These are phyloP conservation scores for Adansonia madagascariensis DNA, from an alignment of 441 rosid genomes.

Conservation along the genomic window DNA sequence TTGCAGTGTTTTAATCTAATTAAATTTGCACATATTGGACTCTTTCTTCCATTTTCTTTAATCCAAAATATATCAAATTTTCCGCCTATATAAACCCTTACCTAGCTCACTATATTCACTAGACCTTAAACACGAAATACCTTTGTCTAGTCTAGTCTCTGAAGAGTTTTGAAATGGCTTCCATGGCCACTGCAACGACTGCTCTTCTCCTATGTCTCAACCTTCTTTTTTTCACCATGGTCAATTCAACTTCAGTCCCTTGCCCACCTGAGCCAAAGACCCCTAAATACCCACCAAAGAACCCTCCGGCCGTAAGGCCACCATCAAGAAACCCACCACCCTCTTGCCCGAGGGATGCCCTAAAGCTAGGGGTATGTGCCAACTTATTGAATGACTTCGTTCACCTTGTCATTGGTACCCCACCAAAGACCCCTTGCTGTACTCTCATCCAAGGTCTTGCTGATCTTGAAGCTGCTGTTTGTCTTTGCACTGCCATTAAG, in stretches of 20 bases:
- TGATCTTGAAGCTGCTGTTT: constrained; percentile 53
- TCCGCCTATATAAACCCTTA: too few species aligned
- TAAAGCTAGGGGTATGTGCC: constrained; percentile 51
- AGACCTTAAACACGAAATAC: not conserved
- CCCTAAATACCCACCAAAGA: constrained; percentile 19
- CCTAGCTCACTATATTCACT: constrained; percentile 2
- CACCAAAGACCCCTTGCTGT: constrained; percentile 46
- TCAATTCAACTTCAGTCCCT: constrained; percentile 37
- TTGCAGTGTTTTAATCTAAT: too few species aligned
- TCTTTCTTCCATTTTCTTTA: too few species aligned
- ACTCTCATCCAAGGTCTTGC: constrained; percentile 41
- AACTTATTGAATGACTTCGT: constrained; percentile 35
- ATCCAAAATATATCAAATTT: too few species aligned
- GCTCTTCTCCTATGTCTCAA: constrained; percentile 41
- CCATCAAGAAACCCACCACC: constrained; percentile 1
- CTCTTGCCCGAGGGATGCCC: constrained; percentile 46
- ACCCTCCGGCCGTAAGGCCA: constrained; percentile 26
- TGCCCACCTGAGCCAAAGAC: constrained; percentile 39
- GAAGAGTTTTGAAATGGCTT: constrained; percentile 36
- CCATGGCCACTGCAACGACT: constrained; percentile 36
- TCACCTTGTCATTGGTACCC: constrained; percentile 40
- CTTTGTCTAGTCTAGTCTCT: not conserved
- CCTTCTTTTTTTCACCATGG: constrained; percentile 43
- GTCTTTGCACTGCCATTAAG: constrained; percentile 53
- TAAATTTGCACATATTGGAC: too few species aligned